Evolutionary conservation across 768 basidiomycete genomes (phyloP).

Genomic region (Chlorophyllum brunneum): DNA sequence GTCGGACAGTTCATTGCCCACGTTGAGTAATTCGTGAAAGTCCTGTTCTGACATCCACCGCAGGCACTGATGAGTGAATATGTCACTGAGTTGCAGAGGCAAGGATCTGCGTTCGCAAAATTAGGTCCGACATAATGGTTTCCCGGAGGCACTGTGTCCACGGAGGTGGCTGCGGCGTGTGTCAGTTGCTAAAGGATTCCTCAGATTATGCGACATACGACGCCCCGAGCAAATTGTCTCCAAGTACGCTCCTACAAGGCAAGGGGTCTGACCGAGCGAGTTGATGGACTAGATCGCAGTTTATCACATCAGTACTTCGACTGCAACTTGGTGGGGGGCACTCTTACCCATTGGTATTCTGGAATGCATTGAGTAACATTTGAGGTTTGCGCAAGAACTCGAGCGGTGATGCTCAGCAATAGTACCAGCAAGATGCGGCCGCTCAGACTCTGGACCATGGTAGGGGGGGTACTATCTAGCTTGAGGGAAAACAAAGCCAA

Average conservation of each 20-base stretch:
- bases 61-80: conserved; percentile 60
- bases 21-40: conserved; percentile 31
- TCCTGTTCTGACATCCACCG: conserved; percentile 51
- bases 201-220: neutral
- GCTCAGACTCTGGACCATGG: conserved; percentile 16
- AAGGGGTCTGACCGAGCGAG: conserved; percentile 42
- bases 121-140: conserved; percentile 42
- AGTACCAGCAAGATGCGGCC: conserved; percentile 13
- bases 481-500: too few relatives aligned
- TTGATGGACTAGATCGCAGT: conserved; percentile 33
- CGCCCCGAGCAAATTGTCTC: conserved; percentile 35
- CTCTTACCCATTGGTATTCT: conserved; percentile 34
- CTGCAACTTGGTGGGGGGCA: neutral
- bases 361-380: conserved; percentile 33
- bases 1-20: conserved; percentile 34
- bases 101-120: conserved; percentile 30
- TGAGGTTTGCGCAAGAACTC: conserved; percentile 30
- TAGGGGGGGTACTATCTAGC: too few relatives aligned
- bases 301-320: neutral
- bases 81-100: conserved; percentile 54
- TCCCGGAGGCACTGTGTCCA: conserved; percentile 32
- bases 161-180: conserved; percentile 29
- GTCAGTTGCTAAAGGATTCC: neutral
- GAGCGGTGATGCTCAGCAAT: conserved; percentile 14
- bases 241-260: conserved; percentile 45